These are phyloP conservation scores for Thozetella sp. DNA, from an alignment of 495 filamentous ascomycete species.

Conservation along the genomic window DNA sequence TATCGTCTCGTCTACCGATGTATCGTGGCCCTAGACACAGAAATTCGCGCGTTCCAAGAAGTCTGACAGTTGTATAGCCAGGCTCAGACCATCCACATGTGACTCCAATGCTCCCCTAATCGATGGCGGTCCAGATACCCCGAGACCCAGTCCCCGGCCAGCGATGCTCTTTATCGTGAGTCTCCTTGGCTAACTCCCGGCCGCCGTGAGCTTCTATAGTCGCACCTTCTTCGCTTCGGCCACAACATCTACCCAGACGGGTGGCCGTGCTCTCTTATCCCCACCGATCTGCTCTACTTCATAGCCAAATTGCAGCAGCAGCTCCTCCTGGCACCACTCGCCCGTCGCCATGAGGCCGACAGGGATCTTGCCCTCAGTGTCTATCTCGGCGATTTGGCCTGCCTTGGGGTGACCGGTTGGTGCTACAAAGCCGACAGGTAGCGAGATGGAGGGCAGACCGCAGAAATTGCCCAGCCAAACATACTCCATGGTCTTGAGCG, in stretches of 20 bases:
- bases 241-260: constrained; percentile 32
- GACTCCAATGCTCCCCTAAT: no score
- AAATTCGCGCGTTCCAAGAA: no score
- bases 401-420: constrained; percentile 22
- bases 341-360: constrained; percentile 82
- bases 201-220: neutral
- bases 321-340: constrained; percentile 79
- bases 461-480: constrained; percentile 84
- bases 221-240: constrained; percentile 9
- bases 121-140: no score
- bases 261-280: constrained; percentile 18
- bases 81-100: no score
- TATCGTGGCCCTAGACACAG: no score
- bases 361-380: constrained; percentile 54
- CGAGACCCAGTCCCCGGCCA: no score
- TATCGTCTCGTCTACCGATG: no score
- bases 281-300: constrained; percentile 52
- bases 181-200: no score
- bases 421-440: constrained; percentile 68
- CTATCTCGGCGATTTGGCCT: constrained; percentile 22
- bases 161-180: no score
- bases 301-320: constrained; percentile 68
- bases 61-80: no score
- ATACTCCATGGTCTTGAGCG: constrained; percentile 80
- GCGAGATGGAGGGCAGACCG: constrained; percentile 69